phyloP scores from a whole-genome alignment of 1,284 basidiomycete genomes.

The Tetrapyrgos nigripes region DNA sequence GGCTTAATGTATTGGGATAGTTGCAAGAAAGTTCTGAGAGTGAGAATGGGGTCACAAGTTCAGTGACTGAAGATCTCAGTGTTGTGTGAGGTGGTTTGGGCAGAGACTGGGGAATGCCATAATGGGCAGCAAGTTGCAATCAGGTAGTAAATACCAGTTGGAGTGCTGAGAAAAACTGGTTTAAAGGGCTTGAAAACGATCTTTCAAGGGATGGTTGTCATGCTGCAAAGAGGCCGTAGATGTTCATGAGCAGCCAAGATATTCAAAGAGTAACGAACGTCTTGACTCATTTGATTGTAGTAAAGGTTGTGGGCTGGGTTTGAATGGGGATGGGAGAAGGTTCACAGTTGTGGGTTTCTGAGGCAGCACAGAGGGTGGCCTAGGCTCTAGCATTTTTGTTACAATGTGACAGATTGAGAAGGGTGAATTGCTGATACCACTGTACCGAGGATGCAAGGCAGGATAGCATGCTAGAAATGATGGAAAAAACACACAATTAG shows the following conservation, averaged over 20 bases:
- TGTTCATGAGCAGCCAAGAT: constrained; percentile 37
- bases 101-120: constrained; percentile 75
- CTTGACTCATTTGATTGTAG: constrained; percentile 39
- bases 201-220: constrained; percentile 45
- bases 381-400: constrained; percentile 9
- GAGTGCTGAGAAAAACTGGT: constrained; percentile 21
- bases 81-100: constrained; percentile 68
- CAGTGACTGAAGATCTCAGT: constrained; percentile 35
- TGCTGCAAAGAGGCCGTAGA: constrained; percentile 42
- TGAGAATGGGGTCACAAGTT: background rate
- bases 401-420: constrained; percentile 12
- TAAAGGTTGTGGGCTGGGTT: constrained; percentile 33
- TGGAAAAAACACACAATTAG: too few species aligned
- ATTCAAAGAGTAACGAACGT: constrained; percentile 51
- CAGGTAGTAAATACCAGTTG: background rate
- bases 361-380: constrained; percentile 7
- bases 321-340: constrained; percentile 41
- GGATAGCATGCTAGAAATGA: too few species aligned
- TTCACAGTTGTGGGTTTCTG: background rate
- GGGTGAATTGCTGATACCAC: too few species aligned
- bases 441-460: too few species aligned
- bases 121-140: constrained; percentile 58
- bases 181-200: constrained; percentile 48
- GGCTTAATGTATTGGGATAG: constrained; percentile 50
- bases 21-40: constrained; percentile 18